Percentiles rank a stretch among this genome's conserved stretches.
Conservation (phyloP, 1,284 basidiomycete species). For the Pascua sp. region DNA sequence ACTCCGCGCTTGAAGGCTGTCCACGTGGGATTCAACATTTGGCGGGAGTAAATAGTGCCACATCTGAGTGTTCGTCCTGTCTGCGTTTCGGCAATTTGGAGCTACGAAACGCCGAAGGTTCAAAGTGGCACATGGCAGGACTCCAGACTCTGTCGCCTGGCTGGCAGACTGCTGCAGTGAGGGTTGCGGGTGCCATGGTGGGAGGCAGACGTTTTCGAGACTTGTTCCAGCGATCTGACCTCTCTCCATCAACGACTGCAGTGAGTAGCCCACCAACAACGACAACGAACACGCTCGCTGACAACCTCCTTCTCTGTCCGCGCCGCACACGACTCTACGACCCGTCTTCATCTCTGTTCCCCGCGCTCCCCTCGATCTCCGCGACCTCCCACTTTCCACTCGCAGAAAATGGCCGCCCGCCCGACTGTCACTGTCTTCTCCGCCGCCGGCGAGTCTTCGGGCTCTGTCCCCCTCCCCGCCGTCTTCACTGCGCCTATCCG, state of each 20-base stretch:
- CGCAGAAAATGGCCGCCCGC: slow-evolving; percentile 71
- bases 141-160: no score
- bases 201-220: no score
- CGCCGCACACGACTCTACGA: background rate
- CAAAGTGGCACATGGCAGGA: no score
- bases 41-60: no score
- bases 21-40: no score
- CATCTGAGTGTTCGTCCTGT: no score
- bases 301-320: background rate
- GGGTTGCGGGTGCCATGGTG: no score
- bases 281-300: background rate
- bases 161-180: no score
- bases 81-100: no score
- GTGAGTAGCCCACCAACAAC: slow-evolving; percentile 1
- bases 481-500: slow-evolving; percentile 98
- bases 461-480: slow-evolving; percentile 88
- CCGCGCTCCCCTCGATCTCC: background rate
- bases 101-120: no score
- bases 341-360: background rate
- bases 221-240: background rate
- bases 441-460: slow-evolving; percentile 75
- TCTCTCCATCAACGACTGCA: slow-evolving; percentile 2
- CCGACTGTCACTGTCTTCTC: slow-evolving; percentile 81
- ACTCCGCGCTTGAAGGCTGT: no score
- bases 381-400: background rate